These are phyloP conservation scores for Blumeriella jaapii DNA, from an alignment of 2,329 filamentous ascomycete genomes.

Conservation along the genomic window DNA sequence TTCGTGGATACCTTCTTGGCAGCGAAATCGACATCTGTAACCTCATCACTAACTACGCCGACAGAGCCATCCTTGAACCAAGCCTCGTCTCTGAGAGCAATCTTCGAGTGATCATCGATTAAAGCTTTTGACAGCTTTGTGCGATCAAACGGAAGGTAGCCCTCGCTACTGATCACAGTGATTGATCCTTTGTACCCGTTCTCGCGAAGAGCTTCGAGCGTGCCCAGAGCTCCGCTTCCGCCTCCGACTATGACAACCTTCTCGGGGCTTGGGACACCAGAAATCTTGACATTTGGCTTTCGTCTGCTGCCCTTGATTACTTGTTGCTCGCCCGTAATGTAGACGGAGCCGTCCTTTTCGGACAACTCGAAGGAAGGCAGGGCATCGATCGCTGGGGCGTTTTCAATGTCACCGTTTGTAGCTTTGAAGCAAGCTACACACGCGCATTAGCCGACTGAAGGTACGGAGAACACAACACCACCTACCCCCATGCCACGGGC, in stretches of 20 bases:
- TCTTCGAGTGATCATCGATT: slow-evolving; percentile 66
- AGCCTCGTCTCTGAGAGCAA: slow-evolving; percentile 62
- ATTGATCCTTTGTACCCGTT: slow-evolving; percentile 70
- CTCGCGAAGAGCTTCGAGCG: slow-evolving; percentile 71
- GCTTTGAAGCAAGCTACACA: slow-evolving; percentile 78
- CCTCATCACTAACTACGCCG: slow-evolving; percentile 49
- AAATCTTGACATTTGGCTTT: slow-evolving; percentile 63
- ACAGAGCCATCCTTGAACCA: slow-evolving; percentile 61
- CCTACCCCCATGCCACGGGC: slow-evolving; percentile 90
- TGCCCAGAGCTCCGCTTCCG: slow-evolving; percentile 72
- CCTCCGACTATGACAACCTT: slow-evolving; percentile 80
- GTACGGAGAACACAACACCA: slow-evolving; percentile 1
- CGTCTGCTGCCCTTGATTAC: slow-evolving; percentile 67
- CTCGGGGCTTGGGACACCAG: slow-evolving; percentile 39
- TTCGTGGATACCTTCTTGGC: slow-evolving; percentile 64
- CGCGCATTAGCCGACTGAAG: neutral
- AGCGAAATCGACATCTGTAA: slow-evolving; percentile 65
- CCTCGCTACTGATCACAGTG: slow-evolving; percentile 75
- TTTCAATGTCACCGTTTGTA: slow-evolving; percentile 83
- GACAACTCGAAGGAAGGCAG: slow-evolving; percentile 70
- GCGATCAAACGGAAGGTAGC: slow-evolving; percentile 79
- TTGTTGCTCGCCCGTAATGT: slow-evolving; percentile 69
- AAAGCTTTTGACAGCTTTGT: slow-evolving; percentile 94
- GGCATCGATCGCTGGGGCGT: slow-evolving; percentile 83
- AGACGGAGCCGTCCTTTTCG: slow-evolving; percentile 74